Base-by-base conservation (phyloP, 2,329 filamentous ascomycete species). In the Dothideomycetes sp. region DNA sequence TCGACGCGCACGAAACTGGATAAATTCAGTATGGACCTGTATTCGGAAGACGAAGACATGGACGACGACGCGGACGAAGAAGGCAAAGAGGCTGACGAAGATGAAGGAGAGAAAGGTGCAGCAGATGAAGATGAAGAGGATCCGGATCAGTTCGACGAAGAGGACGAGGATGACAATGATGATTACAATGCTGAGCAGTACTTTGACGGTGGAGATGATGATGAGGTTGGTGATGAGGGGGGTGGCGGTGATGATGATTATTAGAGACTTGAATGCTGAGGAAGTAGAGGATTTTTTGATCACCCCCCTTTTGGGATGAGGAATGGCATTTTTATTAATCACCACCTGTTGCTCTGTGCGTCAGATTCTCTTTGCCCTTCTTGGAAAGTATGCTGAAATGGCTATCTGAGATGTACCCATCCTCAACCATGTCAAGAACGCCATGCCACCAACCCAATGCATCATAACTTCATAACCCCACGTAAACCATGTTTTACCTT, bases 151-250 rank as follows among this genome's bases (percentile, higher is more conserved):
- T 72, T 76, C 41, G 69, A 70, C 24, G 69, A 70, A 58, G 71
- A 67, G 4, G 71, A 69, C 7, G 69, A 72, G 41, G 70, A 71
- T 24, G 68, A 69, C 56, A 70, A 66, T 9, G 75, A 73, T 4
- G 76, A 79, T 53, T 79, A 80, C 51, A 74, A 79, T 49, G 76
- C 72, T 1, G 76, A 80, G 51, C 69, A 79, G 47, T 80, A 80
- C 62, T 77, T 77, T 51, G 71, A 75, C 47, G 73, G 67, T 41
- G 76, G 76, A 5, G 76, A 74, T 36, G 73, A 71, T 41, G 76
- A 71, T 48, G 52, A 64, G 33, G 72, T 70, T 43, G 71, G 66
- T 31, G 73, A 60, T 24, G 61, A 64, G 27, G 71, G 68, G 22
- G 73, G 67, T 28, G 69, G 68, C 34, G 70, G 60, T 19, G 55